Base-by-base conservation (phyloP, 768 basidiomycete genomes). In the Gautieria morchelliformis region DNA sequence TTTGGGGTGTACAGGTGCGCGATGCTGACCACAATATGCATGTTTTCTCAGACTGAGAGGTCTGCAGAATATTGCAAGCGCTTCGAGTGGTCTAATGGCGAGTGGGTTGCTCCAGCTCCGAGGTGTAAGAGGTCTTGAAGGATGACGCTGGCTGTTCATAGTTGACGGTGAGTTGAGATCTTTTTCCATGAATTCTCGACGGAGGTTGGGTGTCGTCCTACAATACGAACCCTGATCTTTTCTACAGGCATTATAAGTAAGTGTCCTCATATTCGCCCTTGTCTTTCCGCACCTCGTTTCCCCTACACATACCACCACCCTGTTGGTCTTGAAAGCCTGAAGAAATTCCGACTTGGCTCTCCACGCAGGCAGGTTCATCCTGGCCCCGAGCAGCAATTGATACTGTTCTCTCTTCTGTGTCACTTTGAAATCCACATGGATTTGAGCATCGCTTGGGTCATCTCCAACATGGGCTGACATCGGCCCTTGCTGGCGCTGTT, bases 341-440 rank as follows among this genome's bases (percentile, higher is more conserved):
- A 93, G 69, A 62, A 96, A 89, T 14, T 78, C 71, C 22, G n/a
- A n/a, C 17, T 45, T n/a, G 44, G 44, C 44, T 45, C 15, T 45
- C 44, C 44, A n/a, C 8, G 22, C 44, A 45, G n/a, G 44, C 17
- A n/a, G 8, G 5, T 45, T n/a, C 22, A 45, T 45, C 44, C n/a
- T 45, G 15, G 68, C 71, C 32, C 71, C 67, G 22, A 87, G 65
- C 64, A 94, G 78, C 56, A 75, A 70, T 41, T 65, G 57, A 66
- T 87, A 94, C 66, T 75, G 3, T 67, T 64, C 33, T 70, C 74
- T 55, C 65, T 65, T 57, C 74, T 67, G 15, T 59, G 81, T 67
- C 5, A 56, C 61, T 58, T 82, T 74, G 59, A 87, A 85, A 2
- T 79, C 77, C 52, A 64, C 68, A 61, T 70, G 79, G 56, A 89